A percentile compares a stretch with the other conserved stretches of the same genome.
phyloP scores from a whole-genome alignment of 2,329 filamentous ascomycete species.

The Daldinia sp. region DNA sequence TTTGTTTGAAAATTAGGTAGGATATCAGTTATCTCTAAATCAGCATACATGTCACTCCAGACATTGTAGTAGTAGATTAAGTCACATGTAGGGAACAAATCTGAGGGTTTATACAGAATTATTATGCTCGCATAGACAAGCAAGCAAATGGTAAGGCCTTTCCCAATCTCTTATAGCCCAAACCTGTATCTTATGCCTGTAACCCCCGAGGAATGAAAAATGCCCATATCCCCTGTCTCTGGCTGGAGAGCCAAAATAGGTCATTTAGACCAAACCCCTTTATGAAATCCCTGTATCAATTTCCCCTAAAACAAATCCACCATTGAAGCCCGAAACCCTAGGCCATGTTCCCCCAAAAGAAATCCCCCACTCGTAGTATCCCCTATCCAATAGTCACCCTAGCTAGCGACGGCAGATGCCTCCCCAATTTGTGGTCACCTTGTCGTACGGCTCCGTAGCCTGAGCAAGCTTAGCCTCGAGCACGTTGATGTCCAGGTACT shows the following conservation, averaged over 20 bases:
- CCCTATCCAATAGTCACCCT: background rate
- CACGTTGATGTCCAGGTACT: slow-evolving; percentile 42
- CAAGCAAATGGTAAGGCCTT: background rate
- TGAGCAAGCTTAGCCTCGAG: slow-evolving; percentile 46
- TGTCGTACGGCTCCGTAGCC: background rate
- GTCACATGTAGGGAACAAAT: background rate
- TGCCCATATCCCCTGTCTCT: background rate
- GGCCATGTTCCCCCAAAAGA: background rate
- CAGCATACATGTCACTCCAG: background rate
- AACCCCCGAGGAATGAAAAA: background rate
- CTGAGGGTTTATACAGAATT: background rate
- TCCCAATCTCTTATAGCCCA: background rate
- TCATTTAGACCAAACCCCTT: background rate
- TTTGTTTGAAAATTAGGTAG: too few relatives aligned
- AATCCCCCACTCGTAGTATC: background rate
- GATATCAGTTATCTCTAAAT: too few relatives aligned
- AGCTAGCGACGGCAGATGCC: background rate
- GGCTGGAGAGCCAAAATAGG: background rate
- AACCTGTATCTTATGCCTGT: background rate
- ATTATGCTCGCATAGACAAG: background rate
- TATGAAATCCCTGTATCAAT: background rate
- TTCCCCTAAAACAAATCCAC: background rate
- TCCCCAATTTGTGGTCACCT: background rate
- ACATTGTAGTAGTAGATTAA: background rate
- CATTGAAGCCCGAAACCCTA: background rate